phyloP scores from a whole-genome alignment of 768 basidiomycete species.

The Lactarius trivialis region DNA sequence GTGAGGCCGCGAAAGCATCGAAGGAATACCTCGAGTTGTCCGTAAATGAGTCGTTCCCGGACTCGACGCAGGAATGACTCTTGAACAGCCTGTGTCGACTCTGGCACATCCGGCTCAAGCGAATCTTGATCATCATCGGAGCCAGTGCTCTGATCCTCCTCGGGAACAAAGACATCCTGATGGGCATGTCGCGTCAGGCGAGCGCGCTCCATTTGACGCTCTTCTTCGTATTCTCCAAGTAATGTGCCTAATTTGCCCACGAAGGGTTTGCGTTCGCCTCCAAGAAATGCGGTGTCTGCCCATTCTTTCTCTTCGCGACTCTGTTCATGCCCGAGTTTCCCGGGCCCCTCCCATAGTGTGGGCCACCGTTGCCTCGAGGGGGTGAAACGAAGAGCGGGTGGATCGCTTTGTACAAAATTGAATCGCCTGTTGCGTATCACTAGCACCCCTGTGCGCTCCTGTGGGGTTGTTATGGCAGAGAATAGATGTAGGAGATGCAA shows the following conservation, averaged over 20 bases:
- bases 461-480: conserved; percentile 45
- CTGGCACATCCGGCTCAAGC: conserved; percentile 37
- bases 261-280: conserved; percentile 44
- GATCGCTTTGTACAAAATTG: conserved; percentile 49
- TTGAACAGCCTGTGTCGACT: conserved; percentile 36
- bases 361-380: conserved; percentile 58
- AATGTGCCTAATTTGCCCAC: conserved; percentile 65
- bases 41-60: conserved; percentile 70
- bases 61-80: conserved; percentile 50
- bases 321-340: conserved; percentile 43
- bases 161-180: conserved; percentile 48
- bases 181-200: conserved; percentile 40
- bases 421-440: conserved; percentile 68
- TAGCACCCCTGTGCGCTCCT: conserved; percentile 55
- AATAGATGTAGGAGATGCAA: conserved; percentile 48
- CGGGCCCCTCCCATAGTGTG: conserved; percentile 55
- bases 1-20: neutral
- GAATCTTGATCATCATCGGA: conserved; percentile 41
- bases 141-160: conserved; percentile 49
- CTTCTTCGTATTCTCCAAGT: conserved; percentile 70
- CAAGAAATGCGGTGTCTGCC: conserved; percentile 57
- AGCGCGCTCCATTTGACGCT: conserved; percentile 60
- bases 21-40: conserved; percentile 57
- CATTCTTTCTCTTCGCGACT: conserved; percentile 63
- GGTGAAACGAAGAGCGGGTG: conserved; percentile 48